A percentile compares a stretch with the other conserved stretches of the same genome.
Evolutionary conservation across 108 stramenopile species (phyloP).

Genomic region (Pseudonitzschia multiseries): DNA sequence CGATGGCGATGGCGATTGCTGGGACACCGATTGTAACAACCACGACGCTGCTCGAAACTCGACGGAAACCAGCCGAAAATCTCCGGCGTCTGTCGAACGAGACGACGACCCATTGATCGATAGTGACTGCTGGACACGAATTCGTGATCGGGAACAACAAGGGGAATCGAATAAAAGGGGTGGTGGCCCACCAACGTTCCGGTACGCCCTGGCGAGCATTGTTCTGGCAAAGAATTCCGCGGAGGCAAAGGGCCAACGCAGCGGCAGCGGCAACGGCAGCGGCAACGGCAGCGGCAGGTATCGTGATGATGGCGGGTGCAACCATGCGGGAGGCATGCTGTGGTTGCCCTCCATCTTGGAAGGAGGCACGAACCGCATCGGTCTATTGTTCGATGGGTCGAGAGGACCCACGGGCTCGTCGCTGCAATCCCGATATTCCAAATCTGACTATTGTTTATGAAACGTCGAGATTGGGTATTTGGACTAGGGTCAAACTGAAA

Average conservation of each 20-base stretch:
- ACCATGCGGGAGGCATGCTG: background rate
- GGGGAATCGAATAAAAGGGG: background rate
- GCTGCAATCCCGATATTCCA: too few relatives aligned
- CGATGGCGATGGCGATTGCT: background rate
- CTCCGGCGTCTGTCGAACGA: too few relatives aligned
- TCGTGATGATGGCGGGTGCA: too few relatives aligned
- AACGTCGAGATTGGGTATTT: too few relatives aligned
- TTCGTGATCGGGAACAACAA: background rate
- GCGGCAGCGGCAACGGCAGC: background rate
- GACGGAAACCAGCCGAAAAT: too few relatives aligned
- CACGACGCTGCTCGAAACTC: background rate
- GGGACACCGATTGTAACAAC: background rate
- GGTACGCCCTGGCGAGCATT: slow-evolving; percentile 1
- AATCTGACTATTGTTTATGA: too few relatives aligned
- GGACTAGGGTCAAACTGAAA: too few relatives aligned
- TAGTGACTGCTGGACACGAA: background rate
- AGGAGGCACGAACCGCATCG: background rate
- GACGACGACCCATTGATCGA: background rate
- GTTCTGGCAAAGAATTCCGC: slow-evolving; percentile 12
- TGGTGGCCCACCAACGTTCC: background rate
- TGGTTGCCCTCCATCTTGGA: slow-evolving; percentile 18
- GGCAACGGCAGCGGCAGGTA: too few relatives aligned
- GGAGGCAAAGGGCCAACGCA: background rate
- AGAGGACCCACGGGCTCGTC: too few relatives aligned
- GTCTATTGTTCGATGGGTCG: background rate